Percentiles rank a stretch among this genome's conserved stretches.
Conservation (phyloP, 805 yeast genomes). For the Wickerhamomyces bisporus region DNA sequence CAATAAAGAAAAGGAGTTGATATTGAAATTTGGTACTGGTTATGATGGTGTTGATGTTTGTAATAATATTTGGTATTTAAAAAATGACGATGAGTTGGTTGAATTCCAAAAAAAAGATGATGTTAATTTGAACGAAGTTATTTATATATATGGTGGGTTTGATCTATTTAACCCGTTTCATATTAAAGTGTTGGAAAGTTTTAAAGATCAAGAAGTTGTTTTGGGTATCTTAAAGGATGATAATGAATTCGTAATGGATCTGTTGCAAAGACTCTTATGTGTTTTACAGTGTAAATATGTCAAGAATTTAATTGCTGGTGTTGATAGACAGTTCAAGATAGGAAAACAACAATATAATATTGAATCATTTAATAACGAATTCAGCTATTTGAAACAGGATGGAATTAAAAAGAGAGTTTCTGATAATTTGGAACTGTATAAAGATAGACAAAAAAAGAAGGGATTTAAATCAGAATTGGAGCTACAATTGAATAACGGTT, state of each 20-base stretch:
- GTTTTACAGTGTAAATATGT: conserved; percentile 84
- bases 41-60: conserved; percentile 47
- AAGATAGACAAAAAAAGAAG: conserved; percentile 81
- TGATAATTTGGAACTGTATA: conserved; percentile 61
- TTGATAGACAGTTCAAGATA: conserved; percentile 8
- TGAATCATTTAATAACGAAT: conserved; percentile 47
- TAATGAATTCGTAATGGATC: conserved; percentile 74
- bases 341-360: conserved; percentile 6
- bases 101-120: conserved; percentile 15
- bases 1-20: conserved; percentile 6
- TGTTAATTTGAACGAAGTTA: conserved; percentile 21
- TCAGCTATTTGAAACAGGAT: conserved; percentile 58
- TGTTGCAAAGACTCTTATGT: conserved; percentile 80
- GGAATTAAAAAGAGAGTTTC: conserved; percentile 74
- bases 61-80: conserved; percentile 53
- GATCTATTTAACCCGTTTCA: conserved; percentile 95
- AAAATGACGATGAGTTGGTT: conserved; percentile 25
- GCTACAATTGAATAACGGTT: conserved; percentile 16
- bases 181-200: conserved; percentile 56
- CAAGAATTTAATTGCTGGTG: conserved; percentile 61
- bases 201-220: conserved; percentile 39
- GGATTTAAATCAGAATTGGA: conserved; percentile 71
- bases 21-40: conserved; percentile 55
- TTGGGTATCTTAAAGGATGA: conserved; percentile 75
- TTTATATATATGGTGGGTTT: conserved; percentile 78